phyloP scores from a whole-genome alignment of 768 basidiomycete genomes.

The Pluteus cervinus region DNA sequence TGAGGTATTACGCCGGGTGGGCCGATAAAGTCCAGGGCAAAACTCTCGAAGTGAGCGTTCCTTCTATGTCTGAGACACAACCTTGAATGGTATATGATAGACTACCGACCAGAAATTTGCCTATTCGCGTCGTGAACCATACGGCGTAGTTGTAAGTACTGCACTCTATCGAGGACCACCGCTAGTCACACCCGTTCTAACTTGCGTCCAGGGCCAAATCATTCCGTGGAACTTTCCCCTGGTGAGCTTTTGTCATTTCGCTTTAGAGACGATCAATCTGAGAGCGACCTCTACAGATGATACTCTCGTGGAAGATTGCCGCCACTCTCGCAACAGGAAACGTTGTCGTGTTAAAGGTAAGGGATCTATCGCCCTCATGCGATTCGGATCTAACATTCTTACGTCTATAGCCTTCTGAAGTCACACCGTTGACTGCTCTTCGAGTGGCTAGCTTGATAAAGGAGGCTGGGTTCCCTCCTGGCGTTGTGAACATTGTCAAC shows the following conservation, averaged over 20 bases:
- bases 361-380: not conserved
- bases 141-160: conserved; percentile 36
- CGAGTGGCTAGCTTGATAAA: conserved; percentile 43
- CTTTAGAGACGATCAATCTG: not conserved
- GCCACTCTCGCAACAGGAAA: conserved; percentile 78
- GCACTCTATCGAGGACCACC: not conserved
- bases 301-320: conserved; percentile 64
- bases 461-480: conserved; percentile 71
- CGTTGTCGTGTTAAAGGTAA: conserved; percentile 56
- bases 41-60: conserved; percentile 38
- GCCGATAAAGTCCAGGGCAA: conserved; percentile 68
- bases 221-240: conserved; percentile 58
- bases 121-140: conserved; percentile 67
- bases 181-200: not conserved
- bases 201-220: conserved; percentile 33
- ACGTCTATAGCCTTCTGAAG: conserved; percentile 48
- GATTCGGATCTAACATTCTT: not conserved
- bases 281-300: conserved; percentile 17
- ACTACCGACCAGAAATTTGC: conserved; percentile 50
- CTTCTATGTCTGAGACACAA: not conserved
- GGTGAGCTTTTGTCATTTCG: conserved; percentile 8
- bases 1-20: conserved; percentile 75
- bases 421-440: conserved; percentile 65
- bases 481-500: conserved; percentile 65
- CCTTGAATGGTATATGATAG: conserved; percentile 21